Conservation (phyloP, 108 stramenopile genomes). For the Nitzschia inconspicua region DNA sequence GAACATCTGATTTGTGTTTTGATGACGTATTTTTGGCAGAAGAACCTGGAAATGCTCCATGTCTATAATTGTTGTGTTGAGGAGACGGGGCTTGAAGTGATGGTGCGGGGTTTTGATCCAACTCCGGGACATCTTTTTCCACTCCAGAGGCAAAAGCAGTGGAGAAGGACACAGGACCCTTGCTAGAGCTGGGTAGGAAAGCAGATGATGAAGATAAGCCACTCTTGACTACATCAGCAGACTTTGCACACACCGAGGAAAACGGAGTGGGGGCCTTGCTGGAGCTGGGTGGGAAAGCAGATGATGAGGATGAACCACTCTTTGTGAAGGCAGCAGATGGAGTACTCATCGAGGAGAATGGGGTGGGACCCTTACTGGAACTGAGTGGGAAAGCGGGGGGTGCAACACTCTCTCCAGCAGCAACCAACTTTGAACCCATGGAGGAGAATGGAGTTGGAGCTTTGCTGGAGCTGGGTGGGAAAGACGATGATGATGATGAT, state of each 20-base stretch:
- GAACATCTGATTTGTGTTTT: background rate
- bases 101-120: no score
- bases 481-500: constrained; percentile 6
- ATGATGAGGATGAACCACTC: no score
- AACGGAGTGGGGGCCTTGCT: constrained; percentile 50
- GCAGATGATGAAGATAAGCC: constrained; percentile 5
- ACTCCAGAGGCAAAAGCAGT: no score
- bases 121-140: no score
- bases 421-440: constrained; percentile 11
- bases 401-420: background rate
- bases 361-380: constrained; percentile 36
- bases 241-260: background rate
- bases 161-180: no score
- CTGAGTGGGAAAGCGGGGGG: constrained; percentile 34
- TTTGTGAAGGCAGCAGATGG: background rate
- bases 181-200: constrained; percentile 57
- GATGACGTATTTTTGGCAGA: no score
- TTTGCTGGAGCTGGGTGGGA: constrained; percentile 50
- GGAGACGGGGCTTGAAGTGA: no score
- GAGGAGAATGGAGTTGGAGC: constrained; percentile 30
- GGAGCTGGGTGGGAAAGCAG: constrained; percentile 44
- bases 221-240: background rate
- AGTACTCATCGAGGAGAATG: constrained; percentile 5
- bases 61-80: no score
- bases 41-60: no score